Base-by-base conservation (phyloP, 768 basidiomycete genomes). In the Agaricus sinodeliciosus region DNA sequence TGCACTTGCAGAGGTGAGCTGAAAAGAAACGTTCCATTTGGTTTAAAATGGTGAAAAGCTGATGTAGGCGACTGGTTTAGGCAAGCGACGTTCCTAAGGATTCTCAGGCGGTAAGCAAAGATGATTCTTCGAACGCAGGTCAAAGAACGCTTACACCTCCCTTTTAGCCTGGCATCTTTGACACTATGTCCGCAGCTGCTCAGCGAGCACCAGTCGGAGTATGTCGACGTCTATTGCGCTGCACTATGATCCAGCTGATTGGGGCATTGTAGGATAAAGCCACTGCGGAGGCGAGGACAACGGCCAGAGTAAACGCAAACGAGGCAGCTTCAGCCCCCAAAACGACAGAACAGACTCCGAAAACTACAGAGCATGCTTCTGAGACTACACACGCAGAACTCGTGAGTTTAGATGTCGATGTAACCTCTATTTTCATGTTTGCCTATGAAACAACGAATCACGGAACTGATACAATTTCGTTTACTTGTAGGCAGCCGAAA, bases 1-100 rank as follows among this genome's bases (percentile, higher is more conserved):
- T 18, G 48, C 62, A 35, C 59, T 66, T 43, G 59, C 72, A 50
- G 64, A 67, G 57, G 69, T 70, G 47, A 51, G 65, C 59, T 42
- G 45, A 27, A 40, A 40, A 15, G 43, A 49, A n/a, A 22, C 39
- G 27, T 31, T 19, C 25, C 27, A 15, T 28, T 18, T 15, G 12
- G 37, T 22, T 35, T 34, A 26, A 22, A 39, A 27, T 16, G 49
- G 57, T 55, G 53, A 11, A 25, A 55, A 43, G 26, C 15, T 39
- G 18, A 31, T 16, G 18, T 13, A 18, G 13, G 11, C 13, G 13
- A 35, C 34, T 19, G 25, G n/a, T 46, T 45, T 43, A 69, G 67
- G 59, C 56, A 19, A 60, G 55, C 34, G 66, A 67, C 48, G 63
- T 58, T 12, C 65, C 67, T 6, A 63, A 67, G 19, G 63, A 62